These are phyloP conservation scores for Escallonia herrerae DNA, from an alignment of 129 eudicot species.

Conservation along the genomic window DNA sequence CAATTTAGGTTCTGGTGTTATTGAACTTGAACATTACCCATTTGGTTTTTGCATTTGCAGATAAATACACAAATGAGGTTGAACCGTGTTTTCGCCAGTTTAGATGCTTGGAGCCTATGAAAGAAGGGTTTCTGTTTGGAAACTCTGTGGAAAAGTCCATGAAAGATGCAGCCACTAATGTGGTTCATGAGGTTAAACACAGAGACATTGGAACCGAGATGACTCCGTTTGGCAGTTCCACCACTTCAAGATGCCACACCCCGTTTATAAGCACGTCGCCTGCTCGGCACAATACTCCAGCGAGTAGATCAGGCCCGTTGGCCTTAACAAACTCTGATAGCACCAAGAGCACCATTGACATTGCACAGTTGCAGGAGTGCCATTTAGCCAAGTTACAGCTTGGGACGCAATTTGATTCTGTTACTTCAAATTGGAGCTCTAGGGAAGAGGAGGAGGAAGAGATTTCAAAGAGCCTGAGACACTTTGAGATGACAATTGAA, in stretches of 20 bases:
- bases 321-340: conserved; percentile 8
- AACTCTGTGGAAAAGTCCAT: conserved; percentile 24
- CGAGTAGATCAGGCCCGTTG: conserved; percentile 55
- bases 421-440: conserved; percentile 61
- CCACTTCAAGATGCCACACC: conserved; percentile 70
- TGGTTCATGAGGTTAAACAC: conserved; percentile 39
- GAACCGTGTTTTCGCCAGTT: conserved; percentile 27
- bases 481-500: conserved; percentile 54
- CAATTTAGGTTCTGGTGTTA: neutral
- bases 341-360: conserved; percentile 32
- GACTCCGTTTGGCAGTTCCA: conserved; percentile 71
- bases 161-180: conserved; percentile 29
- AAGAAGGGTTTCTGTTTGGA: conserved; percentile 46
- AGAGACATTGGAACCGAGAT: conserved; percentile 87
- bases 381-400: conserved; percentile 59
- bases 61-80: conserved; percentile 61
- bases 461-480: conserved; percentile 77
- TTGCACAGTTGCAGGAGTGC: conserved; percentile 54
- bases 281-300: conserved; percentile 81
- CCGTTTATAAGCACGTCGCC: conserved; percentile 64
- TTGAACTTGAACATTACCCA: neutral
- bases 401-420: conserved; percentile 48
- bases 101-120: conserved; percentile 45
- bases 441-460: conserved; percentile 91
- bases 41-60: conserved; percentile 30